These are phyloP conservation scores for Ogataea populi-albae DNA, from an alignment of 805 yeast genomes.

Conservation along the genomic window DNA sequence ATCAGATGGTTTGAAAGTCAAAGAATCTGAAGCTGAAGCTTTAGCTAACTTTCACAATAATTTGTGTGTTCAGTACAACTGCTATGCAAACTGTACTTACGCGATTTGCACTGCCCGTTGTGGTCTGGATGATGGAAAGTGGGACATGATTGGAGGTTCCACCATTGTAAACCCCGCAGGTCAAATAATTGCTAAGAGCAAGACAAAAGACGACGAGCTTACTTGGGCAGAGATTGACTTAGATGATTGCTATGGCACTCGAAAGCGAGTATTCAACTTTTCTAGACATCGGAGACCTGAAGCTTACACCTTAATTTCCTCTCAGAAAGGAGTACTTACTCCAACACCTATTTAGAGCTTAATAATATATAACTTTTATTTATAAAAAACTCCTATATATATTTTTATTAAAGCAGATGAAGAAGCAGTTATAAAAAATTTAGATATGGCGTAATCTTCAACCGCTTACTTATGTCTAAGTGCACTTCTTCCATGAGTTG, in stretches of 20 bases:
- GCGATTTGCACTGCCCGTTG: conserved; percentile 8
- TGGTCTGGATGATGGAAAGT: conserved; percentile 11
- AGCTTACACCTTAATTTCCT: conserved; percentile 4
- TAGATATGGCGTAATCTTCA: conserved; percentile 27
- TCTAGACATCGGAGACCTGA: conserved; percentile 11
- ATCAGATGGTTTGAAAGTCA: conserved; percentile 3
- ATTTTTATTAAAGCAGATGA: too few species aligned
- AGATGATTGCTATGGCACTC: conserved; percentile 6
- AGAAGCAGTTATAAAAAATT: conserved; percentile 32
- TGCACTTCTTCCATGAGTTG: conserved; percentile 31
- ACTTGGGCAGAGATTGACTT: conserved; percentile 10
- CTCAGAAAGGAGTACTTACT: conserved; percentile 5
- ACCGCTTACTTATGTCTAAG: conserved; percentile 32
- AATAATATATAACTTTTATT: too few species aligned
- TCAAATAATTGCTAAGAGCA: conserved; percentile 7
- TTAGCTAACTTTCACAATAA: conserved; percentile 9
- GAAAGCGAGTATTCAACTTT: conserved; percentile 9
- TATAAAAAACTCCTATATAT: too few species aligned
- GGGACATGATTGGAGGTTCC: conserved; percentile 12
- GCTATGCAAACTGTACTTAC: conserved; percentile 9
- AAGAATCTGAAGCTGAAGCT: not conserved
- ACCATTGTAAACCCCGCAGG: conserved; percentile 9
- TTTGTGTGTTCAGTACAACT: conserved; percentile 9
- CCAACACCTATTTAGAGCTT: conserved; percentile 7
- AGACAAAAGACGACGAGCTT: conserved; percentile 10